Conservation (phyloP, 495 filamentous ascomycete species). For the Tuber magnatum region DNA sequence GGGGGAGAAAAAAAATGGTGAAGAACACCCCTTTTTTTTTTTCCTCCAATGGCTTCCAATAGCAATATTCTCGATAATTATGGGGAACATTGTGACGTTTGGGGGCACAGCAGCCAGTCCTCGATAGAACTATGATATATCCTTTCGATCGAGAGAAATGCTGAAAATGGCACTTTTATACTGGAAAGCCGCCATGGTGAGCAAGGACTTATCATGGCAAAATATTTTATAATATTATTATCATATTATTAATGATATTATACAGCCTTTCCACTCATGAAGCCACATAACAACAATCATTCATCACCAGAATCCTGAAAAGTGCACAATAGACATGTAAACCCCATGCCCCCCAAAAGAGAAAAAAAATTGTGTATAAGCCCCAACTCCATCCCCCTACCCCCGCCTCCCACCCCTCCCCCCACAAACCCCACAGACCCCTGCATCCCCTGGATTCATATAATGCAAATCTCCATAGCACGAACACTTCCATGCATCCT, state of each 20-base stretch:
- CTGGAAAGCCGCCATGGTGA: not conserved
- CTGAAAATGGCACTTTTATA: not conserved
- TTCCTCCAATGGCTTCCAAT: not conserved
- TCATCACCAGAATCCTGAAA: not conserved
- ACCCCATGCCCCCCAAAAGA: not conserved
- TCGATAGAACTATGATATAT: no score
- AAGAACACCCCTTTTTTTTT: no score
- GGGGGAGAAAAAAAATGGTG: no score
- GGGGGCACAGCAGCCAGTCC: not conserved
- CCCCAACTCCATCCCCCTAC: not conserved
- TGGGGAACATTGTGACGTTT: not conserved
- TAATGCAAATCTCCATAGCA: constrained; percentile 54
- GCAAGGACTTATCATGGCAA: not conserved
- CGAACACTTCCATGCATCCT: constrained; percentile 54
- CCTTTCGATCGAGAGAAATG: not conserved
- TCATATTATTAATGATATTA: not conserved
- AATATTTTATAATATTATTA: not conserved
- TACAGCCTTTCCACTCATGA: not conserved
- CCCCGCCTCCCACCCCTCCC: constrained; percentile 13
- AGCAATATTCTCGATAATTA: not conserved
- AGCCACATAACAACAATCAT: not conserved
- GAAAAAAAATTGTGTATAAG: not conserved
- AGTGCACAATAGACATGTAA: not conserved
- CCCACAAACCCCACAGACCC: constrained; percentile 61
- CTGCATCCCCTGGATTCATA: constrained; percentile 58